Base-by-base conservation (phyloP, 2,329 filamentous ascomycete genomes). In the Cercospora citrullina region DNA sequence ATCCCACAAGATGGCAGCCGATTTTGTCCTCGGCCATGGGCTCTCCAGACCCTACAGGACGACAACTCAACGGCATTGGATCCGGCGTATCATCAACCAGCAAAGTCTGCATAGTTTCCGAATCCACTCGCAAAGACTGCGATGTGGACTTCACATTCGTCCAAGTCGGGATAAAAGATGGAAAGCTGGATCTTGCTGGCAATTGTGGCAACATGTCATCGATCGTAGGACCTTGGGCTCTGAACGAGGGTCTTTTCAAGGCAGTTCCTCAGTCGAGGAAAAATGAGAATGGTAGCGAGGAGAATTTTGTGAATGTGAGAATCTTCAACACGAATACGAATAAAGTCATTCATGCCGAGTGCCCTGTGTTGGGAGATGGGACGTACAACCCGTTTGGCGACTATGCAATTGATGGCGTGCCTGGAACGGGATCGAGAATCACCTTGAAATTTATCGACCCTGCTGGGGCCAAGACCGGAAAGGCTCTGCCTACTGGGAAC, bases 161-260 rank as follows among this genome's bases (percentile, higher is more conserved):
- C 1, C 87, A 89, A 45, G 81, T 92, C 6, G 90, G 90, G 2
- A 85, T 92, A 64, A 85, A 85, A 63, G 84, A 89, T 72, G 80
- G 81, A 4, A 79, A 81, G 33, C 83, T 93, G 2, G 90, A 92
- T 73, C 85, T 87, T 73, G 87, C 88, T 0, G 87, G 89, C 26
- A 93, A 92, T 73, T 92, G 90, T 75, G 90, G 90, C n/a, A 92
- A 92, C 76, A 90, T 93, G 88, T 87, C 83, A 5, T 84, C 86
- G 48, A 84, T 87, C 0, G 84, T 92, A 57, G 91, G 90, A 0
- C 90, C 90, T 0, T 89, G 87, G 74, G 87, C 87, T 2, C 80
- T 88, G 75, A 79, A 92, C 79, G 77, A 83, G 26, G 81, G 84
- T 2, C 69, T 90, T 1, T 78, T 87, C 66, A 79, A 64, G 33